Conservation (phyloP, 75 land plant species). For the Ceratopteris richardii region DNA sequence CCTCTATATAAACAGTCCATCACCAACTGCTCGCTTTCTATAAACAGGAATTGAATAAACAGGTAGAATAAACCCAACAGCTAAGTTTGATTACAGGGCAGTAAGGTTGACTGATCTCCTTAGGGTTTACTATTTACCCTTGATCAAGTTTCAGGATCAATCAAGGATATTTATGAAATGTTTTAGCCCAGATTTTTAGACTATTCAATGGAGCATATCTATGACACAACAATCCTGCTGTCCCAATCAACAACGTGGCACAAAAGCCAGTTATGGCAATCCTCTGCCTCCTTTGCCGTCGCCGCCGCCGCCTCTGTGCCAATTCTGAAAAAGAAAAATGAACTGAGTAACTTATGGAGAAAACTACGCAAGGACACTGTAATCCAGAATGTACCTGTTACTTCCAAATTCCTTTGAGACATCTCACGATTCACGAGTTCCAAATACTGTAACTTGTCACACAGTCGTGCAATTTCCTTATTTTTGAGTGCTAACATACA, state of each 20-base stretch:
- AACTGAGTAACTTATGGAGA: background rate
- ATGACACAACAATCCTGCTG: constrained; percentile 15
- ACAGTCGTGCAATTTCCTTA: constrained; percentile 41
- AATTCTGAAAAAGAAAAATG: constrained; percentile 13
- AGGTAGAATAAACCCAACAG: too few relatives aligned
- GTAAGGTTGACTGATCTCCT: too few relatives aligned
- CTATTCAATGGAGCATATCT: constrained; percentile 16
- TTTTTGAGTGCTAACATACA: constrained; percentile 31
- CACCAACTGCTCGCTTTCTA: too few relatives aligned
- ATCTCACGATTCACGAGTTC: constrained; percentile 51
- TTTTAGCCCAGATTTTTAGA: too few relatives aligned
- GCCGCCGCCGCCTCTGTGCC: constrained; percentile 19
- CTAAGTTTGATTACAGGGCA: too few relatives aligned
- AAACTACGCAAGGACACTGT: too few relatives aligned
- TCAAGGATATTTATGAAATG: too few relatives aligned
- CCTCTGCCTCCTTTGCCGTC: constrained; percentile 9
- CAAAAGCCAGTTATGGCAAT: constrained; percentile 12
- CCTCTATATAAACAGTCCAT: too few relatives aligned
- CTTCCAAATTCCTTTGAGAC: constrained; percentile 56
- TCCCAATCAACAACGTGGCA: constrained; percentile 13
- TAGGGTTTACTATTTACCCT: too few relatives aligned
- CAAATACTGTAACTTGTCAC: constrained; percentile 46
- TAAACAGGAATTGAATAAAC: too few relatives aligned
- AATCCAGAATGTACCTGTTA: constrained; percentile 39
- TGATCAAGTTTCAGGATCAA: too few relatives aligned